phyloP scores from a whole-genome alignment of 192 early-diverging fungal genomes.

The Backusella luteola region DNA sequence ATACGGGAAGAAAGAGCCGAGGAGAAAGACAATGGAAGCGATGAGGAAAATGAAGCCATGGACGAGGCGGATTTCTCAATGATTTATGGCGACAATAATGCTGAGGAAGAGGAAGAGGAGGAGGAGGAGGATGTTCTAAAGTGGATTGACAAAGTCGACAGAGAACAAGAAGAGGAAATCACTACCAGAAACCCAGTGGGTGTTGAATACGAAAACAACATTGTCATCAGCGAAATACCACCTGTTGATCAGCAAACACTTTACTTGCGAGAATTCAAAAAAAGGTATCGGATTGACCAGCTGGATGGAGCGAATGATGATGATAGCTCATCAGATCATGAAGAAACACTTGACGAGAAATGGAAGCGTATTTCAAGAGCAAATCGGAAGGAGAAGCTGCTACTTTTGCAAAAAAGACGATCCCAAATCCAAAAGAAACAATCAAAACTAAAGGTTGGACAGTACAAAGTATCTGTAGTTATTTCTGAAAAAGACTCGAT shows the following conservation, averaged over 20 bases:
- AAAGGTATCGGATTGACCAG: slow-evolving; percentile 7
- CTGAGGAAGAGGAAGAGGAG: neutral
- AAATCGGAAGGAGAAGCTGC: neutral
- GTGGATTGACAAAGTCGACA: slow-evolving; percentile 14
- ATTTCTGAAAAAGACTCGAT: neutral
- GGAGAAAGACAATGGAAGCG: neutral
- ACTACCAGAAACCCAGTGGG: neutral
- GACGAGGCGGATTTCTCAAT: neutral
- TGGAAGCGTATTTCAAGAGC: neutral
- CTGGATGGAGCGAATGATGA: slow-evolving; percentile 22
- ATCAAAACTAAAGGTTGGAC: neutral
- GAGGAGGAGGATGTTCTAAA: slow-evolving; percentile 14
- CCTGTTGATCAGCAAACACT: neutral
- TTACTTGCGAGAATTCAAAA: neutral
- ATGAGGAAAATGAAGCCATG: neutral
- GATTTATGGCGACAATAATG: neutral
- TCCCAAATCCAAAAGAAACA: neutral
- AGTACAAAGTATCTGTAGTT: neutral
- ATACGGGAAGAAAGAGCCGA: neutral
- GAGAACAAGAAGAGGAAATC: neutral
- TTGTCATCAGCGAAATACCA: slow-evolving; percentile 13
- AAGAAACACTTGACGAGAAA: neutral
- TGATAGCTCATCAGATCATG: neutral
- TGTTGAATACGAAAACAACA: slow-evolving; percentile 9
- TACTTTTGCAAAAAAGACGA: neutral